Percentiles rank a stretch among this genome's conserved stretches.
These are phyloP conservation scores for Chytriomyces hyalinus DNA, from an alignment of 192 early-diverging fungal genomes.

Conservation along the genomic window DNA sequence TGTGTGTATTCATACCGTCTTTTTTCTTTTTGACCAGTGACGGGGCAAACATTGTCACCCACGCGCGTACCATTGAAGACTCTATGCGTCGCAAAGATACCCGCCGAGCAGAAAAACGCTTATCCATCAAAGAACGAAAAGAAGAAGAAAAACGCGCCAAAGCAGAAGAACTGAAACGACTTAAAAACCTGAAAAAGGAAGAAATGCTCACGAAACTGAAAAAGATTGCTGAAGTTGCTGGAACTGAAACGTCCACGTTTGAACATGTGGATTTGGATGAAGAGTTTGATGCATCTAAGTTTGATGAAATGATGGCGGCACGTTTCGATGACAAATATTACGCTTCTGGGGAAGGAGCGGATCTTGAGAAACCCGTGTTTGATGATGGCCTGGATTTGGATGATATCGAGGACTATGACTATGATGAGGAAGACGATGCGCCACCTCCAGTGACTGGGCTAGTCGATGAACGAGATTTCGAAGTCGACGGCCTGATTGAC, in stretches of 20 bases:
- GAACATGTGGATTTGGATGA: constrained; percentile 83
- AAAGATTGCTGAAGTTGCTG: constrained; percentile 83
- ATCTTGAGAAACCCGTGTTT: constrained; percentile 77
- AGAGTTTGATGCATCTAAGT: constrained; percentile 90
- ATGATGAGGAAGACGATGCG: constrained; percentile 34
- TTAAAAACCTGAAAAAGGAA: constrained; percentile 91
- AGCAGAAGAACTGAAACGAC: constrained; percentile 84
- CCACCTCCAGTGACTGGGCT: constrained; percentile 21
- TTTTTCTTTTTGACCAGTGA: constrained; percentile 6
- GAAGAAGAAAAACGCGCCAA: constrained; percentile 70
- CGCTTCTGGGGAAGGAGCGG: constrained; percentile 34
- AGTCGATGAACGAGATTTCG: constrained; percentile 33
- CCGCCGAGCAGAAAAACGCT: constrained; percentile 75
- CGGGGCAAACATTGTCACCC: constrained; percentile 73
- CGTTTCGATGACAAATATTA: constrained; percentile 82
- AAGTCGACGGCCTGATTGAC: constrained; percentile 26
- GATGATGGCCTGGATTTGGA: constrained; percentile 83
- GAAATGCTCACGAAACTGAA: constrained; percentile 81
- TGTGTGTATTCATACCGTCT: background rate
- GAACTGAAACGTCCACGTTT: constrained; percentile 65
- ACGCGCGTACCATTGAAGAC: constrained; percentile 82
- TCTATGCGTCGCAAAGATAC: constrained; percentile 84
- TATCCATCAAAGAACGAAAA: constrained; percentile 75
- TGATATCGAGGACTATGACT: constrained; percentile 58
- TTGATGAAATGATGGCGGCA: constrained; percentile 83